phyloP scores from a whole-genome alignment of 228 moss, liverwort and hornwort species.

The Sphagnum fallax region DNA sequence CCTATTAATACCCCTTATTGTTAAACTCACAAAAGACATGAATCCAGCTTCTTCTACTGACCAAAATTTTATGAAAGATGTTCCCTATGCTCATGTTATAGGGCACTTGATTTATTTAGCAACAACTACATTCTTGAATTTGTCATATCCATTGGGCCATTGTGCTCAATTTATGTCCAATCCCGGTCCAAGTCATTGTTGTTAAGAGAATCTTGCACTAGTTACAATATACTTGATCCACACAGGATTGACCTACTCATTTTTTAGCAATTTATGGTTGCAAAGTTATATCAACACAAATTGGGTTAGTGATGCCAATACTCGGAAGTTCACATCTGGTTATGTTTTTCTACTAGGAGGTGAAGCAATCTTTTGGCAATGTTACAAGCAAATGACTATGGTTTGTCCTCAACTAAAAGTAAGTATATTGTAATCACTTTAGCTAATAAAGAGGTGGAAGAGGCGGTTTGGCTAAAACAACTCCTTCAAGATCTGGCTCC shows the following conservation, averaged over 20 bases:
- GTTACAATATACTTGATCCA: not conserved
- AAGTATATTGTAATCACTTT: not conserved
- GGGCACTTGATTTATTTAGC: not conserved
- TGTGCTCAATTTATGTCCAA: not conserved
- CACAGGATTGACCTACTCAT: not conserved
- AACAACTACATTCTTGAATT: not conserved
- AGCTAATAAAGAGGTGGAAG: not conserved
- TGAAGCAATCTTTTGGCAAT: not conserved
- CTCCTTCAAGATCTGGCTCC: not conserved
- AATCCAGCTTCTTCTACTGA: not conserved
- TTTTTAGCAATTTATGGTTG: not conserved
- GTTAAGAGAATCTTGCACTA: not conserved
- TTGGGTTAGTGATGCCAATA: not conserved
- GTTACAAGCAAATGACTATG: not conserved
- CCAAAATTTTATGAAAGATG: not conserved
- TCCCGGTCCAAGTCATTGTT: not conserved
- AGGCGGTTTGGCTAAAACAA: not conserved
- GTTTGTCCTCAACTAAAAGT: not conserved
- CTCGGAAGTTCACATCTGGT: not conserved
- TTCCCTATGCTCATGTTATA: not conserved
- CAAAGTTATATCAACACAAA: not conserved
- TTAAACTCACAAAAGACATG: not conserved
- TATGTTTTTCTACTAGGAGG: not conserved
- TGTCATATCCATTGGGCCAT: not conserved
- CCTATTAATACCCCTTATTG: not conserved